Base-by-base conservation (phyloP, 495 filamentous ascomycete genomes). In the Trichocladium uniseriatum region DNA sequence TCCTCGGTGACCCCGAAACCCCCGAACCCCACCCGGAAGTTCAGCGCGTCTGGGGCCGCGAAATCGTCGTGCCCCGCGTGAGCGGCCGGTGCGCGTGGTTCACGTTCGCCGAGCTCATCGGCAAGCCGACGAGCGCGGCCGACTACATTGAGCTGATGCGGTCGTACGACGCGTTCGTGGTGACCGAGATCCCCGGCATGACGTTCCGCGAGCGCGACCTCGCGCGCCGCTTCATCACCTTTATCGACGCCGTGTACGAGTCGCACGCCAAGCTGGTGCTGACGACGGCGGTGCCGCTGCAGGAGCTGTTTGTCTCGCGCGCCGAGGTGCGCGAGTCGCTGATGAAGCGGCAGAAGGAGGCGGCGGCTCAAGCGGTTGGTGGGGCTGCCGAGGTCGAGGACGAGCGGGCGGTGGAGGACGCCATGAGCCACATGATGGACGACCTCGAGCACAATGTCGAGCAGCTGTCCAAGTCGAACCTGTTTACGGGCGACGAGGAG, bases 401-500 rank as follows among this genome's bases (percentile, higher is more conserved):
- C 1, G 66, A 70, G 20, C 45, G 24, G n/a, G 43, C 83, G 39
- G 68, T 91, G 7, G 83, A 84, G 43, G 83, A 91, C 55, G 77
- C 80, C 8, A 94, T 95, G 88, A 78, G 88, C 46, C 82, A 79
- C 59, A 75, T 97, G 67, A 91, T 97, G 87, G 94, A 96, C 60
- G 89, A 95, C 63, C 66, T 97, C 40, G 89, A 89, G 19, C 74
- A 91, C 69, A 90, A 84, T 38, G 90, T 91, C 74, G 74, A 79
- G 29, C 79, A 86, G 63, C 72, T 98, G 54, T 92, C 94, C 68
- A 86, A 83, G 53, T 87, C 80, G 20, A 87, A 76, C 53, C 77
- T 97, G 44, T 98, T 98, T 66, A 87, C 83, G 8, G 94, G 92
- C 14, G 92, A 97, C 43, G 92, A 98, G 74, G 92, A 98, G 69